Evolutionary conservation across 371 early-diverging fungal species (phyloP).

Genomic region (Saksenaea oblongispora): DNA sequence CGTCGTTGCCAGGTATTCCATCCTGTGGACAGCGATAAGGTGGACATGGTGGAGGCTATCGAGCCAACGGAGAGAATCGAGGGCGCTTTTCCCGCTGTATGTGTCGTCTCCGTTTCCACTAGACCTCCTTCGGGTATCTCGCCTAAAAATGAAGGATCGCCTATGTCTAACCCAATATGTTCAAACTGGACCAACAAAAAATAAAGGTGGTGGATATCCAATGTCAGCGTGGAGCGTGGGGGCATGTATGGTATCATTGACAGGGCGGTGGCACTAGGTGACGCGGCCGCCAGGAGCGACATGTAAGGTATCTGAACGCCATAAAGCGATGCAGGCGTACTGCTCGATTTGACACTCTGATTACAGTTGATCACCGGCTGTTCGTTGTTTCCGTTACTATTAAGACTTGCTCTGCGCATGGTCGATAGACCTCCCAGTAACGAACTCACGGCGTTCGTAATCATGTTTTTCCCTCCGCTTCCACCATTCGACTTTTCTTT

Average conservation of each 20-base stretch:
- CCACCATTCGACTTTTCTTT: slow-evolving; percentile 14
- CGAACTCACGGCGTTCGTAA: slow-evolving; percentile 20
- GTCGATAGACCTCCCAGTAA: slow-evolving; percentile 14
- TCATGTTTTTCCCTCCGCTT: slow-evolving; percentile 12
- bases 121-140: slow-evolving; percentile 30
- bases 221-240: slow-evolving; percentile 42
- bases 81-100: slow-evolving; percentile 33
- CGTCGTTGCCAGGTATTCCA: slow-evolving; percentile 66
- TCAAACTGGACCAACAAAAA: slow-evolving; percentile 64
- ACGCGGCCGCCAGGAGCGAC: slow-evolving; percentile 46
- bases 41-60: slow-evolving; percentile 57
- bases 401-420: slow-evolving; percentile 27
- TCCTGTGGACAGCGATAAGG: slow-evolving; percentile 59
- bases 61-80: slow-evolving; percentile 59
- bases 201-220: slow-evolving; percentile 63
- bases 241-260: slow-evolving; percentile 41
- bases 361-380: slow-evolving; percentile 10
- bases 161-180: slow-evolving; percentile 57
- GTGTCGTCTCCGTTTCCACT: slow-evolving; percentile 36
- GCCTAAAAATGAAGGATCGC: slow-evolving; percentile 38
- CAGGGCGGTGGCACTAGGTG: slow-evolving; percentile 34
- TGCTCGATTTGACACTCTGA: slow-evolving; percentile 11
- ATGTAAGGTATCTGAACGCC: slow-evolving; percentile 39
- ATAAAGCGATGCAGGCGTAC: slow-evolving; percentile 28
- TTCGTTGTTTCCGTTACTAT: slow-evolving; percentile 21